Evolutionary conservation across 306 rosid species (phyloP).

Genomic region (Canavalia gladiata): DNA sequence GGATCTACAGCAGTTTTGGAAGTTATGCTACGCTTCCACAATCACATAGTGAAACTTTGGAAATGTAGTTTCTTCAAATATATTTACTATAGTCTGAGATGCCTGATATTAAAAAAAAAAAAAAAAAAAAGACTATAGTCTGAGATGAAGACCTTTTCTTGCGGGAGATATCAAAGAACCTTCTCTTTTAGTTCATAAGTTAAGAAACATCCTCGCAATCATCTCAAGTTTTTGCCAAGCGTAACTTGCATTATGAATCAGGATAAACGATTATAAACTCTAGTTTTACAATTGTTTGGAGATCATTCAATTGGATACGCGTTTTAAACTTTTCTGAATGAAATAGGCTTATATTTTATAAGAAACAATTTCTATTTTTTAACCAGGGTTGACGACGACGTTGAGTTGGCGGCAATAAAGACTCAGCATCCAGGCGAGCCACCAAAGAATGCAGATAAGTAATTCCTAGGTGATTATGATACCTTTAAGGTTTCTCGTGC

Average conservation of each 20-base stretch:
- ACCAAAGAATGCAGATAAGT: background rate
- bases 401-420: too few relatives aligned
- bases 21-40: too few relatives aligned
- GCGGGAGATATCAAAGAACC: background rate
- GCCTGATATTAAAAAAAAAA: too few relatives aligned
- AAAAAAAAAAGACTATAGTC: background rate
- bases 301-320: background rate
- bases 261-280: background rate
- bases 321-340: background rate
- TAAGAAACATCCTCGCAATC: background rate
- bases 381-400: background rate
- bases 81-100: background rate
- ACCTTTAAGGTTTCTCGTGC: slow-evolving; percentile 17
- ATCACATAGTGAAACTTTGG: background rate
- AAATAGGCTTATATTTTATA: background rate
- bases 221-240: background rate
- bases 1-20: background rate
- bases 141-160: background rate
- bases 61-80: background rate
- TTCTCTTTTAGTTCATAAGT: too few relatives aligned
- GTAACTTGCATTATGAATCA: background rate
- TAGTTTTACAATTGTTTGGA: background rate
- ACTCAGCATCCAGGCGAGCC: too few relatives aligned
- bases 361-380: background rate
- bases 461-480: background rate